These are phyloP conservation scores for Fusarium scirpi DNA, from an alignment of 2,329 filamentous ascomycete genomes.

Conservation along the genomic window DNA sequence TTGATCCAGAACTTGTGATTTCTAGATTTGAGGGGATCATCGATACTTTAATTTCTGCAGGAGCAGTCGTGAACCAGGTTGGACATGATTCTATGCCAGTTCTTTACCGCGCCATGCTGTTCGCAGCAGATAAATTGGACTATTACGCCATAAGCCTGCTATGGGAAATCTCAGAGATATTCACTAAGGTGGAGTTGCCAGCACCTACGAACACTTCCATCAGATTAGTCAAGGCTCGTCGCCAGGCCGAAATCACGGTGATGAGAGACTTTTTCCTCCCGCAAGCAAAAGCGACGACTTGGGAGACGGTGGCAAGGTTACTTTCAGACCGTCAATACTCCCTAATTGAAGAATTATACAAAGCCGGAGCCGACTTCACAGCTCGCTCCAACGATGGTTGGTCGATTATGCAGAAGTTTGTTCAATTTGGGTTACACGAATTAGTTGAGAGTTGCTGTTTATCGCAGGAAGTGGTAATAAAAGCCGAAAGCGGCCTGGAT, in stretches of 20 bases:
- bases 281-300: constrained; percentile 4
- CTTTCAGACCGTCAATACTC: constrained; percentile 19
- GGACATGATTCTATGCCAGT: neutral
- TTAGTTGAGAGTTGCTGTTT: constrained; percentile 31
- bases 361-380: constrained; percentile 27
- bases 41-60: constrained; percentile 18
- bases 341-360: constrained; percentile 14
- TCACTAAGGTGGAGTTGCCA: neutral
- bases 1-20: constrained; percentile 1
- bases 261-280: constrained; percentile 6
- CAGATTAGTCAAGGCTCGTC: constrained; percentile 21
- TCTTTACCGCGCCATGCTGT: constrained; percentile 25
- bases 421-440: constrained; percentile 15
- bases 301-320: constrained; percentile 13
- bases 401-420: constrained; percentile 18
- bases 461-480: constrained; percentile 6
- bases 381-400: neutral
- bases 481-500: neutral
- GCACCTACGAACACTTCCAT: neutral
- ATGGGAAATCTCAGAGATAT: constrained; percentile 12
- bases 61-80: constrained; percentile 1
- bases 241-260: constrained; percentile 10
- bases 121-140: constrained; percentile 18
- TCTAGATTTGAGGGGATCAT: constrained; percentile 30
- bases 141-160: constrained; percentile 25